Evolutionary conservation across 495 filamentous ascomycete species (phyloP).

Genomic region (Podospora australis): DNA sequence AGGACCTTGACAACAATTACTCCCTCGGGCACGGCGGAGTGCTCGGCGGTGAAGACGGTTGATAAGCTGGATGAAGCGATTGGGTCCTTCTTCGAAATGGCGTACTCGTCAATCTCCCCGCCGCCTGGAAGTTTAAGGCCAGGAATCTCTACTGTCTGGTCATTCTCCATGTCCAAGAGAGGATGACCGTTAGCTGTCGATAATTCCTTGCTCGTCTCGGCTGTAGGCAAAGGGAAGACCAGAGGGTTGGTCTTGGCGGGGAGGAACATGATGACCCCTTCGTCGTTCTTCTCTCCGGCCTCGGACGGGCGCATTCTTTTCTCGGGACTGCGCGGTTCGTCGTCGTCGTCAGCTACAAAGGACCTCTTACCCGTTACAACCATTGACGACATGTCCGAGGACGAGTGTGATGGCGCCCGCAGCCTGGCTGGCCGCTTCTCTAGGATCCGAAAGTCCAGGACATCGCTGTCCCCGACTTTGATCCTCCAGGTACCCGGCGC

Average conservation of each 20-base stretch:
- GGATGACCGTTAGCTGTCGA: slow-evolving; percentile 37
- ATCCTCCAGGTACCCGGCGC: slow-evolving; percentile 44
- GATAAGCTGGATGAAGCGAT: slow-evolving; percentile 41
- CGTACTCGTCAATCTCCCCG: slow-evolving; percentile 38
- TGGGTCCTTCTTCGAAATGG: slow-evolving; percentile 38
- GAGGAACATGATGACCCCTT: slow-evolving; percentile 43
- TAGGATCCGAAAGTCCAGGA: slow-evolving; percentile 45
- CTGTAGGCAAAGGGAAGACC: slow-evolving; percentile 35
- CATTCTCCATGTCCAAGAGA: slow-evolving; percentile 36
- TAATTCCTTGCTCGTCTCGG: slow-evolving; percentile 37
- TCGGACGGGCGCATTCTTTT: slow-evolving; percentile 32
- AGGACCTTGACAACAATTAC: slow-evolving; percentile 46
- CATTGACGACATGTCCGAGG: slow-evolving; percentile 8
- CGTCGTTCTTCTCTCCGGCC: slow-evolving; percentile 22
- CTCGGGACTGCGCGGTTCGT: slow-evolving; percentile 23
- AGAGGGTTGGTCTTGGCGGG: slow-evolving; percentile 36
- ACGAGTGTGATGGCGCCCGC: slow-evolving; percentile 19
- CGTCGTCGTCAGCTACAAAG: slow-evolving; percentile 34
- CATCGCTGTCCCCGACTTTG: slow-evolving; percentile 33
- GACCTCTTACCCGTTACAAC: slow-evolving; percentile 36
- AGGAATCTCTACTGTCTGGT: slow-evolving; percentile 36
- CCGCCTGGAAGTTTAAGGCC: slow-evolving; percentile 32
- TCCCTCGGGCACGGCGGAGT: slow-evolving; percentile 36
- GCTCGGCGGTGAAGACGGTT: slow-evolving; percentile 43
- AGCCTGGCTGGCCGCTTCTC: slow-evolving; percentile 36